Conservation (phyloP, 257 asterid species). For the Capsicum pubescens region DNA sequence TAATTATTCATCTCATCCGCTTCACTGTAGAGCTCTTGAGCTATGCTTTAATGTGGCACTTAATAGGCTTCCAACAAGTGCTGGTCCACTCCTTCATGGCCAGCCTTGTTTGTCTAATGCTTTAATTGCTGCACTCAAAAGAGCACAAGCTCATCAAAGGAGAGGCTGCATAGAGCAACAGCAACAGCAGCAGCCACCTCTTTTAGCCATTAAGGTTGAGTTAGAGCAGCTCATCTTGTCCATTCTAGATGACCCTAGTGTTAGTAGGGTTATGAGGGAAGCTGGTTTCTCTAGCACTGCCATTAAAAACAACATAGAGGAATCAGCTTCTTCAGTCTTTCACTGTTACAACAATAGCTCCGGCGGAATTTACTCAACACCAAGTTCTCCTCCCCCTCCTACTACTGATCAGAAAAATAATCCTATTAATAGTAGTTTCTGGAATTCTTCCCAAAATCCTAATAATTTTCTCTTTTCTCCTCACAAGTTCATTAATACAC, state of each 20-base stretch:
- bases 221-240: conserved; percentile 78
- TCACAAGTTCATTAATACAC: conserved; percentile 36
- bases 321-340: conserved; percentile 48
- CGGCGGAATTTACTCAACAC: conserved; percentile 76
- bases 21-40: conserved; percentile 77
- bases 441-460: conserved; percentile 45
- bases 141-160: conserved; percentile 84
- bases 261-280: conserved; percentile 83
- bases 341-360: conserved; percentile 55
- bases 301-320: conserved; percentile 61
- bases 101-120: conserved; percentile 86
- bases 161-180: conserved; percentile 74
- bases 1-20: conserved; percentile 36
- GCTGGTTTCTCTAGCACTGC: conserved; percentile 79
- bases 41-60: conserved; percentile 89
- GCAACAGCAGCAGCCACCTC: conserved; percentile 57
- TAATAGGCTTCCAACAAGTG: conserved; percentile 79
- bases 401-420: neutral
- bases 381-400: conserved; percentile 64
- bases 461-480: conserved; percentile 41
- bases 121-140: conserved; percentile 73
- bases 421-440: conserved; percentile 34
- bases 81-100: conserved; percentile 62
- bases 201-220: conserved; percentile 66
- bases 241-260: conserved; percentile 85